phyloP scores from a whole-genome alignment of 441 rosid genomes.

The Adansonia rubrostipa region DNA sequence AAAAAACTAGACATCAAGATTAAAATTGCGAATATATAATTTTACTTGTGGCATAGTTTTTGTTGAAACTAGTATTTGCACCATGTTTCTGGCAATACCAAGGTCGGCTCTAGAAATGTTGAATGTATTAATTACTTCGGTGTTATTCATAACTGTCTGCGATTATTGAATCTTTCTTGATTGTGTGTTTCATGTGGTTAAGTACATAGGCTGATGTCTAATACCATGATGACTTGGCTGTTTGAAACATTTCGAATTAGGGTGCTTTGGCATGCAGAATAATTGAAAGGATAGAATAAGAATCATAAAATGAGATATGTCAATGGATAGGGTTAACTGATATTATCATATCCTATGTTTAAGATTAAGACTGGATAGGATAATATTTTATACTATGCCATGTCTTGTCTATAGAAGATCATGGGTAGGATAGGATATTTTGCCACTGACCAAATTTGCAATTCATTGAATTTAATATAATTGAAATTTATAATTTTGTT shows the following conservation, averaged over 20 bases:
- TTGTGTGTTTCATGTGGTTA: slow-evolving; percentile 3
- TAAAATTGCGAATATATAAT: not conserved
- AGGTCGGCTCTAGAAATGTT: not conserved
- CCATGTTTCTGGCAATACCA: not conserved
- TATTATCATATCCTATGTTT: not conserved
- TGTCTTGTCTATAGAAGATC: not conserved
- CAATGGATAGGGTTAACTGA: not conserved
- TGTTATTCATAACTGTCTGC: not conserved
- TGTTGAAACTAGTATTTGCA: not conserved
- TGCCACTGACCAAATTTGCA: not conserved
- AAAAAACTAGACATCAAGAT: not conserved
- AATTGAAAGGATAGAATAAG: not conserved
- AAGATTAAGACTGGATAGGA: not conserved
- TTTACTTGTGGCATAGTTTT: not conserved
- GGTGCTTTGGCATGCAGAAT: not conserved
- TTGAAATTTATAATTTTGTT: not conserved
- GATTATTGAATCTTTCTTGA: not conserved
- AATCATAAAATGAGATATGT: not conserved
- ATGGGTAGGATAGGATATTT: not conserved
- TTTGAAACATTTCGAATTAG: not conserved
- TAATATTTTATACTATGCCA: not conserved
- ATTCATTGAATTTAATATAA: not conserved
- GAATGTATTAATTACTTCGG: not conserved
- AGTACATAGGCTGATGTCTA: not conserved
- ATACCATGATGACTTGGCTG: not conserved